Evolutionary conservation across 2,329 filamentous ascomycete genomes (phyloP).

Genomic region (Xenosphaeropsis pyriputrescens): DNA sequence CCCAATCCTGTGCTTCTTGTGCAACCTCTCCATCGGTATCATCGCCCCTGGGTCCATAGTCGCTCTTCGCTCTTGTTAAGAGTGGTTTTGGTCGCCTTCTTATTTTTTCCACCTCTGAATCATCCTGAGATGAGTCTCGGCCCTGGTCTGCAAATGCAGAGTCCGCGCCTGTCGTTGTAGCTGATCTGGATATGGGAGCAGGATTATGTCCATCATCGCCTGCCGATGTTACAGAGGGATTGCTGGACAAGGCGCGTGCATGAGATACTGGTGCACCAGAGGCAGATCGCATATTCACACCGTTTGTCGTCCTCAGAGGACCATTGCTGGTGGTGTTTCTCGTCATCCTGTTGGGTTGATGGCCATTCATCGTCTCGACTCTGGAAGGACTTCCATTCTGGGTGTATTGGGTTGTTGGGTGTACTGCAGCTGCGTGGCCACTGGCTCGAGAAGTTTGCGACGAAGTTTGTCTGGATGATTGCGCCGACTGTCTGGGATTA

Average conservation of each 20-base stretch:
- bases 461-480: slow-evolving; percentile 12
- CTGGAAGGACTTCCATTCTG: too few species aligned
- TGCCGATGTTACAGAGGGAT: background rate
- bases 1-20: slow-evolving; percentile 16
- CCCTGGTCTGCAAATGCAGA: slow-evolving; percentile 9
- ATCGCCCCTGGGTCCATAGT: slow-evolving; percentile 31
- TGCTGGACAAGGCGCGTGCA: background rate
- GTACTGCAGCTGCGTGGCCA: slow-evolving; percentile 7
- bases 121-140: slow-evolving; percentile 14
- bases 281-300: too few species aligned
- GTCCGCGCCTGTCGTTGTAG: background rate
- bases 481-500: slow-evolving; percentile 13
- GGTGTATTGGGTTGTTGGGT: too few species aligned
- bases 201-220: background rate
- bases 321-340: slow-evolving; percentile 13
- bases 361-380: slow-evolving; percentile 7
- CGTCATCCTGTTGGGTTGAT: slow-evolving; percentile 5
- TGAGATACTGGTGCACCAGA: too few species aligned
- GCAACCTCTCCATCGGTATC: slow-evolving; percentile 10
- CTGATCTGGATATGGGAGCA: background rate
- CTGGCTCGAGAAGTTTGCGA: slow-evolving; percentile 13
- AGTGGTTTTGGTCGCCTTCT: slow-evolving; percentile 11
- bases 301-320: slow-evolving; percentile 4
- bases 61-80: slow-evolving; percentile 29
- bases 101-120: slow-evolving; percentile 11